These are phyloP conservation scores for Protomyces macrosporus DNA, from an alignment of 1,139 yeast genomes.

Conservation along the genomic window DNA sequence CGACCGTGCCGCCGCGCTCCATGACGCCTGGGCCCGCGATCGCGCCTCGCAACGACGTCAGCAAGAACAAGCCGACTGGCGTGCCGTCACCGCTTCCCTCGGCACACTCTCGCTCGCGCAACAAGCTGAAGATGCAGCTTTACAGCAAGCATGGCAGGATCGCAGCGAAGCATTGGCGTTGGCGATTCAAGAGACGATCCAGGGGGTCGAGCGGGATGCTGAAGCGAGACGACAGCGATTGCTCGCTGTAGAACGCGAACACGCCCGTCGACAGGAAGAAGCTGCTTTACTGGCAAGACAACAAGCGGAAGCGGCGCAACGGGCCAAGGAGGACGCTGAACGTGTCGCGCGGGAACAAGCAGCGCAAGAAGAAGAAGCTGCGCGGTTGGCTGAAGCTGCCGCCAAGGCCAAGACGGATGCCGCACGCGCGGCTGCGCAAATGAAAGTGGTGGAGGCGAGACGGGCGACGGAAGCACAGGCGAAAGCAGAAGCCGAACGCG, in stretches of 20 bases:
- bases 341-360: slow-evolving; percentile 15
- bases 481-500: slow-evolving; percentile 32
- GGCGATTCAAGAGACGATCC: slow-evolving; percentile 2
- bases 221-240: slow-evolving; percentile 1
- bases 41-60: not conserved
- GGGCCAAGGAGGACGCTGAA: not conserved
- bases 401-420: slow-evolving; percentile 17
- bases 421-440: slow-evolving; percentile 2
- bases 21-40: not conserved
- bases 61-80: slow-evolving; percentile 2
- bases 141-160: not conserved
- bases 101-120: not conserved
- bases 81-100: not conserved
- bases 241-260: not conserved
- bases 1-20: not conserved
- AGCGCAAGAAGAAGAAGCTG: slow-evolving; percentile 3
- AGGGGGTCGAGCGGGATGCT: not conserved
- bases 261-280: not conserved
- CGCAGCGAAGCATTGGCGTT: not conserved
- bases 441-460: slow-evolving; percentile 13
- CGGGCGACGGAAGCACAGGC: slow-evolving; percentile 30
- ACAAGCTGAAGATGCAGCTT: slow-evolving; percentile 4
- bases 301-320: slow-evolving; percentile 23
- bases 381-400: not conserved
- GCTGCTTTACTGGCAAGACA: slow-evolving; percentile 9